A percentile compares a stretch with the other conserved stretches of the same genome.
These are phyloP conservation scores for Spirogloea muscicola DNA, from an alignment of 139 green algal genomes.

Conservation along the genomic window DNA sequence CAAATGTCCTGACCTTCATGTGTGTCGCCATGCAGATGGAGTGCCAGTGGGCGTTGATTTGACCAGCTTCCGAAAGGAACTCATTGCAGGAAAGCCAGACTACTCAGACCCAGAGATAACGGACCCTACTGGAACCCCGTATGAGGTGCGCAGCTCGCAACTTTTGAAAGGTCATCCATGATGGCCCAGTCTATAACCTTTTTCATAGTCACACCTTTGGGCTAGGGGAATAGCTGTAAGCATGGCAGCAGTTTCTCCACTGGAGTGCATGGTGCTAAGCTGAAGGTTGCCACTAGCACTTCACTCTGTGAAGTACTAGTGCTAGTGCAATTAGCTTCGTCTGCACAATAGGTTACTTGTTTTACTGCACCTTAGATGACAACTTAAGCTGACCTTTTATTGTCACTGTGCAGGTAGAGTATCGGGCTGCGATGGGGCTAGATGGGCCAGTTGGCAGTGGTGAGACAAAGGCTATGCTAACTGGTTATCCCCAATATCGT, in stretches of 20 bases:
- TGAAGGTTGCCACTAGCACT: background rate
- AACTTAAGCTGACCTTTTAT: background rate
- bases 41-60: slow-evolving; percentile 4
- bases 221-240: too few species aligned
- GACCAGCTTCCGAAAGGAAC: background rate
- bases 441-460: background rate
- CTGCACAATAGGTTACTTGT: background rate
- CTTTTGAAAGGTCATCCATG: background rate
- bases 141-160: slow-evolving; percentile 1
- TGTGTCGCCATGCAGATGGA: background rate
- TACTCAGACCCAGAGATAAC: slow-evolving; percentile 13
- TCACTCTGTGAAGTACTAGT: background rate
- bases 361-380: background rate
- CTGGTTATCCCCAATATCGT: background rate
- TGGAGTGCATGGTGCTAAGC: background rate
- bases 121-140: slow-evolving; percentile 6
- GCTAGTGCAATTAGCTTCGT: background rate
- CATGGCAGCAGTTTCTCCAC: background rate
- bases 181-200: background rate
- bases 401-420: slow-evolving; percentile 12
- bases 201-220: too few species aligned
- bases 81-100: slow-evolving; percentile 10
- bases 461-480: background rate
- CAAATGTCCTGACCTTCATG: too few species aligned
- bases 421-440: slow-evolving; percentile 22